These are phyloP conservation scores for Suillus fuscotomentosus DNA, from an alignment of 768 basidiomycete species.

Conservation along the genomic window DNA sequence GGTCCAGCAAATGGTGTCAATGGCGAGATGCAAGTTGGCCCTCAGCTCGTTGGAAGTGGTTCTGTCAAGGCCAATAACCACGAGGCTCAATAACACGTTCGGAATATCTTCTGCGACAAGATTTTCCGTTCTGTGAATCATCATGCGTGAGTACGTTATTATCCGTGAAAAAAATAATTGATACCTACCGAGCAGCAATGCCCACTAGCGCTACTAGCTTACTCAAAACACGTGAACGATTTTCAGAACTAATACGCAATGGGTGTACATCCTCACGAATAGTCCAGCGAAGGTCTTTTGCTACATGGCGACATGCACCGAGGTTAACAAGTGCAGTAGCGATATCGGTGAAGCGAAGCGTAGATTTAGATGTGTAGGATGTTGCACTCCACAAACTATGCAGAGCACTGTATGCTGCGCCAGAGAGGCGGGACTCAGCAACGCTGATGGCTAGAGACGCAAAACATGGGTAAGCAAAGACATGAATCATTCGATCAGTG, in stretches of 20 bases:
- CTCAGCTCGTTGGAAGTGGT: slow-evolving; percentile 43
- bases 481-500: neutral
- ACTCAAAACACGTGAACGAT: slow-evolving; percentile 34
- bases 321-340: slow-evolving; percentile 39
- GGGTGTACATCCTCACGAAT: slow-evolving; percentile 9
- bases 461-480: neutral
- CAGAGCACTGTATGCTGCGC: slow-evolving; percentile 34
- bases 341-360: slow-evolving; percentile 36
- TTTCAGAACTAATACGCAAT: slow-evolving; percentile 14
- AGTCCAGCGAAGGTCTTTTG: slow-evolving; percentile 36
- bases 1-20: slow-evolving; percentile 46
- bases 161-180: neutral
- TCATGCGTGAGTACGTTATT: slow-evolving; percentile 3
- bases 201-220: slow-evolving; percentile 43
- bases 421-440: slow-evolving; percentile 23
- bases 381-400: slow-evolving; percentile 30
- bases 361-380: slow-evolving; percentile 14
- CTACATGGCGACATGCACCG: slow-evolving; percentile 39
- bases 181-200: slow-evolving; percentile 46
- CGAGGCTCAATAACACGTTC: slow-evolving; percentile 46
- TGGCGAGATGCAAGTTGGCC: slow-evolving; percentile 43
- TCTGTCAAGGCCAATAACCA: slow-evolving; percentile 58
- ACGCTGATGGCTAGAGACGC: neutral
- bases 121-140: slow-evolving; percentile 32
- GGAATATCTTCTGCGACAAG: slow-evolving; percentile 42